phyloP scores from a whole-genome alignment of 2,329 filamentous ascomycete genomes.

The Penicillium crustosum region DNA sequence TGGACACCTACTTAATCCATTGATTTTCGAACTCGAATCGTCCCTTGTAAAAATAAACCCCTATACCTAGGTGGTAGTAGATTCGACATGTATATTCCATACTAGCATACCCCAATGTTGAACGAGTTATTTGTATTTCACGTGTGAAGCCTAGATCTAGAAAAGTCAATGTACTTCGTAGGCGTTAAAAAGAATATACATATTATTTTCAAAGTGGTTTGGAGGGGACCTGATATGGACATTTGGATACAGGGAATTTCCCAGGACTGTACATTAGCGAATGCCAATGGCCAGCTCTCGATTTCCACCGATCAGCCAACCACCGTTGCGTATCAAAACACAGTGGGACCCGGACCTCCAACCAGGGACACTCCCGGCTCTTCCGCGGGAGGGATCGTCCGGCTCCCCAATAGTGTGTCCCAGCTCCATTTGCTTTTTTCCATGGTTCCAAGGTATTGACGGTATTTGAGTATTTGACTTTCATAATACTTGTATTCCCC shows the following conservation, averaged over 20 bases:
- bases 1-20: not conserved
- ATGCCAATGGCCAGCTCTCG: not conserved
- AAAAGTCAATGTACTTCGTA: not conserved
- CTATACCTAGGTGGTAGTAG: not conserved
- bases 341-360: constrained; percentile 13
- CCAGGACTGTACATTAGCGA: not conserved
- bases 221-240: not conserved
- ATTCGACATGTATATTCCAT: not conserved
- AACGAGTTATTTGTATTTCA: not conserved
- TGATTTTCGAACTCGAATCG: not conserved
- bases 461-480: not conserved
- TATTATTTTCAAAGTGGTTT: not conserved
- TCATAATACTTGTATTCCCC: not conserved
- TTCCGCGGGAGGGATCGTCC: constrained; percentile 19
- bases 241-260: not conserved
- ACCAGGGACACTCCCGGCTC: constrained; percentile 15
- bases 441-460: constrained; percentile 2
- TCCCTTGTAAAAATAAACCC: not conserved
- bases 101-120: not conserved
- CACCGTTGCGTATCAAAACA: not conserved
- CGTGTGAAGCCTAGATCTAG: not conserved
- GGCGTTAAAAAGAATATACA: not conserved
- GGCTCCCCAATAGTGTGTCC: constrained; percentile 3
- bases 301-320: no score
- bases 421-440: not conserved